Evolutionary conservation across 768 basidiomycete species (phyloP), one percentile per base, ranked within the genome.

Genomic region (Boletus eberwhitei): DNA sequence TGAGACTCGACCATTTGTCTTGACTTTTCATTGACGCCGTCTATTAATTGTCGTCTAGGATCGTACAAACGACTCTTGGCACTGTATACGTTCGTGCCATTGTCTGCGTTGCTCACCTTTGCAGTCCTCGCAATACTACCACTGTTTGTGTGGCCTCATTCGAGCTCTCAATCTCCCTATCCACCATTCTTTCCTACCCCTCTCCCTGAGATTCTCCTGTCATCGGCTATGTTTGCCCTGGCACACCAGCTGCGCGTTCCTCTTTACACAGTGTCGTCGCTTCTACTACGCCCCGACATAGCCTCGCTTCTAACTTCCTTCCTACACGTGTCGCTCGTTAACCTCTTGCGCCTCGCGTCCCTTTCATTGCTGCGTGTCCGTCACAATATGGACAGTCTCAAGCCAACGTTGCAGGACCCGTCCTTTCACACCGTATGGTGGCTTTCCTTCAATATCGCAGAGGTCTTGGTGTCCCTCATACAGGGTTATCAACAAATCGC

Each of bases 381-480:
- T 34, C 75, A 76, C 47, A 71, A 76, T 56, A 72, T 75, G 62
- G 61, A 64, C 29, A 64, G 64, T 55, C 66, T 75, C 46, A 72
- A 68, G 32, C 78, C 85, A 39, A 83, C 80, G 8, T 85, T 81
- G 75, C 73, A 69, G 52, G 76, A 84, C 57, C 63, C 73, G 2
- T 79, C 82, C 4, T 93, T 93, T 73, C 66, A 71, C 21, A 77
- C 81, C 31, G 81, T 87, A 4, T 91, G 90, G 88, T 89, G 85
- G 85, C 71, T 89, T 36, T 85, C 86, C 2, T 74, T 92, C 2
- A 86, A 87, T 13, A 70, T 79, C 8, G 85, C 83, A 5, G 90
- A 90, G 59, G 85, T 85, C 5, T 58, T 79, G 21, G 82, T 83
- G 1, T 81, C 83, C 5, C 76, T 91, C 48, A 72, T 74, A 50